These are phyloP conservation scores for Edaphochlamys debaryana DNA, from an alignment of 139 green algal species.

Conservation along the genomic window DNA sequence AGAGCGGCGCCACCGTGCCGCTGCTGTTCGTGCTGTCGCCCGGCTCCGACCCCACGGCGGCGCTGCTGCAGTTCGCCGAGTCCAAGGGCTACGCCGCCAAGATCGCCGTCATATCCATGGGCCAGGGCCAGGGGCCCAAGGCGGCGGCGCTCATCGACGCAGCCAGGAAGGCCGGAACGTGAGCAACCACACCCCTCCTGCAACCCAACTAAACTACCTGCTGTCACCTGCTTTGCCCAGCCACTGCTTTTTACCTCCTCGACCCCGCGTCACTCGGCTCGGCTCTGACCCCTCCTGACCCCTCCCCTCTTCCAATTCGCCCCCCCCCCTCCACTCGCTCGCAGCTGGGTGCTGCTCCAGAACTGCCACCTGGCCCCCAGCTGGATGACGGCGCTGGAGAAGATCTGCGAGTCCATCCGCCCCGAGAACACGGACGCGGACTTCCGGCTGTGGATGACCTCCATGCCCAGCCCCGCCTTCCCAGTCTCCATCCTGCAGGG, in stretches of 20 bases:
- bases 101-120: slow-evolving; percentile 68
- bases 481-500: slow-evolving; percentile 77
- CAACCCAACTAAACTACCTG: no score
- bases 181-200: no score
- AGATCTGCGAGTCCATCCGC: slow-evolving; percentile 74
- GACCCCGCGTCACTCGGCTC: no score
- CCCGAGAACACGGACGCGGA: slow-evolving; percentile 67
- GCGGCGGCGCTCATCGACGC: slow-evolving; percentile 74
- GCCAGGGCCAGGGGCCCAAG: slow-evolving; percentile 77
- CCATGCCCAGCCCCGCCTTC: slow-evolving; percentile 71
- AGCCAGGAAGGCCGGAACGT: slow-evolving; percentile 46
- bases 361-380: slow-evolving; percentile 79
- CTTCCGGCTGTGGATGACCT: slow-evolving; percentile 84
- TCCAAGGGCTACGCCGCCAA: slow-evolving; percentile 30
- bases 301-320: no score
- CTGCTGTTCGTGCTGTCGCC: slow-evolving; percentile 76
- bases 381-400: slow-evolving; percentile 79
- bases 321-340: no score
- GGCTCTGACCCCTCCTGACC: no score
- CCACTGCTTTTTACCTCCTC: no score
- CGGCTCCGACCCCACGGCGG: slow-evolving; percentile 73
- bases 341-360: slow-evolving; percentile 63
- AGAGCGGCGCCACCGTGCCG: slow-evolving; percentile 63
- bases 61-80: slow-evolving; percentile 72
- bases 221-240: no score